Base-by-base conservation (phyloP, 106 monocot genomes). In the Dioscorea zingiberensis region DNA sequence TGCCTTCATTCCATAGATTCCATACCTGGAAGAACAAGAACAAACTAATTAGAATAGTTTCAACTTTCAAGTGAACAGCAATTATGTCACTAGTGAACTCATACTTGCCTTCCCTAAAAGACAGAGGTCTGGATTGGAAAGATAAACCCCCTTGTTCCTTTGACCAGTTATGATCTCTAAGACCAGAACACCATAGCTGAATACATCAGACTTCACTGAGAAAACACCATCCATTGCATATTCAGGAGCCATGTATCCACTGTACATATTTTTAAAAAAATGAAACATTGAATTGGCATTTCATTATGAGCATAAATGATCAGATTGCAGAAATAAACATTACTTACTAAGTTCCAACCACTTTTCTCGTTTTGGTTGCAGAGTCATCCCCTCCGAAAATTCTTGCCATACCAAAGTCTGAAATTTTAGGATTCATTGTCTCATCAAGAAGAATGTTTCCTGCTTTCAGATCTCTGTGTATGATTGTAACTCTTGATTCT, bases 311-410 rank as follows among this genome's bases (percentile, higher is more conserved):
- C 27, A 1, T 25, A 3, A 10, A 0, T 51, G 65, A 23, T 2
- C 0, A 47, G 12, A 26, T 25, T 26, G 17, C 8, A 65, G 7
- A 47, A 13, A 38, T 10, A 38, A 45, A 45, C 2, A 13, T 2
- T 24, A 66, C 82, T 82, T 77, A 82, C 82, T 69, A 77, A 60
- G 82, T 82, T 3, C 82, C 82, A 4, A 77, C 77, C 10, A 77
- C 64, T 70, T 55, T 69, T 29, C 44, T 73, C 8, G 77, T 77
- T 3, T 73, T 73, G 0, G 21, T 55, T 47, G 55, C 55, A 13
- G 56, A 29, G 14, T 66, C 70, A 48, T 77, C 73, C 2, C 54
- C 48, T 47, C 47, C 59, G 32, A 77, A 83, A 21, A 83, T 65
- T 66, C 77, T 77, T 3, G 82, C 82, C 62, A 74, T 66, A 2